Percentiles rank a stretch among this genome's conserved stretches.
Evolutionary conservation across 1,139 yeast species (phyloP).

Genomic region (Hyphopichia khmerensis): DNA sequence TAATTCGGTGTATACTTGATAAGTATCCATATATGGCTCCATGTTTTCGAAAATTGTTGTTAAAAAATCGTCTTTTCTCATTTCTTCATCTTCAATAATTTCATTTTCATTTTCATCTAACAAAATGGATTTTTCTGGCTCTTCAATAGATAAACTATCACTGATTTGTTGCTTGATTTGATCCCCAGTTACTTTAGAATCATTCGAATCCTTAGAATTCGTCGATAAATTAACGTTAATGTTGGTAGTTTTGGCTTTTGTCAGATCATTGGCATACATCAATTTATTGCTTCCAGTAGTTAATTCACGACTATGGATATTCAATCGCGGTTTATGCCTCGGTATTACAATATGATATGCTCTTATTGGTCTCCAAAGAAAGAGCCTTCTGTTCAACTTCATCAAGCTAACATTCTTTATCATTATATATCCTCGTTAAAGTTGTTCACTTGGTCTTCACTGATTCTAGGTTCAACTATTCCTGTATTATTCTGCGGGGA

Average conservation of each 20-base stretch:
- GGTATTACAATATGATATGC: not conserved
- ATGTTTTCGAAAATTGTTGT: constrained; percentile 39
- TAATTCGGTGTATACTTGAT: constrained; percentile 42
- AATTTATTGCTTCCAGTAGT: too few species aligned
- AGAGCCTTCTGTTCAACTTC: not conserved
- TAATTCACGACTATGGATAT: too few species aligned
- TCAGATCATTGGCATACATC: too few species aligned
- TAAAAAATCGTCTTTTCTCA: constrained; percentile 18
- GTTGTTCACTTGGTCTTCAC: not conserved
- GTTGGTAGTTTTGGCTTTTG: too few species aligned
- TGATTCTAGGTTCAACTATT: not conserved
- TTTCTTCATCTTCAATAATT: constrained; percentile 4
- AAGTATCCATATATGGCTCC: constrained; percentile 55
- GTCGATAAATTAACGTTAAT: too few species aligned
- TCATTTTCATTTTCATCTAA: constrained; percentile 1
- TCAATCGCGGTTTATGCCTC: too few species aligned
- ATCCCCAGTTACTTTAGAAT: too few species aligned
- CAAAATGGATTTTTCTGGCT: not conserved
- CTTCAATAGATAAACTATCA: not conserved
- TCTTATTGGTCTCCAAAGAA: not conserved
- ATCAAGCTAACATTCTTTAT: not conserved
- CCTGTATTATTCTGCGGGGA: too few species aligned
- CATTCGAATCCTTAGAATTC: too few species aligned
- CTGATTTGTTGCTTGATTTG: not conserved
- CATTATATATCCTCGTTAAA: not conserved